These are phyloP conservation scores for Bryoglossum gracile DNA, from an alignment of 495 filamentous ascomycete species.

Conservation along the genomic window DNA sequence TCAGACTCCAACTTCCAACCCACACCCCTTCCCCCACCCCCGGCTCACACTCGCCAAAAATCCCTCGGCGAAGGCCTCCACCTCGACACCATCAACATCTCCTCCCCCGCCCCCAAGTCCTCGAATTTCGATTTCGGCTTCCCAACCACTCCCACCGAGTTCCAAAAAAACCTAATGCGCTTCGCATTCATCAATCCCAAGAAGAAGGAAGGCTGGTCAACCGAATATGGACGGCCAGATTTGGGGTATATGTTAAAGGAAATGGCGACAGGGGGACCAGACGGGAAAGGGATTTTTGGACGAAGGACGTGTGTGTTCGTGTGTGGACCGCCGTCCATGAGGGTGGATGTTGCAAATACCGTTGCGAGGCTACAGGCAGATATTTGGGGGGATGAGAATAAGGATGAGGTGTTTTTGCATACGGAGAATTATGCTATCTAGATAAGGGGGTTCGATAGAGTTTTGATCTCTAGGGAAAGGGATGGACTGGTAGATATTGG, in stretches of 20 bases:
- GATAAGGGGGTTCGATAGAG: no score
- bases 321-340: slow-evolving; percentile 81
- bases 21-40: slow-evolving; percentile 30
- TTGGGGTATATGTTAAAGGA: slow-evolving; percentile 76
- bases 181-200: slow-evolving; percentile 70
- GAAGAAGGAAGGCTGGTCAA: slow-evolving; percentile 74
- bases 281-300: slow-evolving; percentile 62
- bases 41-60: slow-evolving; percentile 45
- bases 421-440: slow-evolving; percentile 92
- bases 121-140: slow-evolving; percentile 66
- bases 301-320: slow-evolving; percentile 87
- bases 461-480: no score
- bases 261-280: slow-evolving; percentile 54
- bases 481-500: no score
- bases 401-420: slow-evolving; percentile 91
- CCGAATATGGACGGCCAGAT: slow-evolving; percentile 89
- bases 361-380: slow-evolving; percentile 76
- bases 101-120: slow-evolving; percentile 37
- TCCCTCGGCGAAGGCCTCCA: slow-evolving; percentile 22
- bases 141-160: slow-evolving; percentile 65
- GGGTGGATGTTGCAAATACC: slow-evolving; percentile 74
- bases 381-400: slow-evolving; percentile 67
- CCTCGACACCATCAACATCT: slow-evolving; percentile 25
- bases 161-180: slow-evolving; percentile 76
- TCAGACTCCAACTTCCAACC: not conserved